Percentiles rank a stretch among this genome's conserved stretches.
These are phyloP conservation scores for Seminavis robusta DNA, from an alignment of 108 stramenopile genomes.

Conservation along the genomic window DNA sequence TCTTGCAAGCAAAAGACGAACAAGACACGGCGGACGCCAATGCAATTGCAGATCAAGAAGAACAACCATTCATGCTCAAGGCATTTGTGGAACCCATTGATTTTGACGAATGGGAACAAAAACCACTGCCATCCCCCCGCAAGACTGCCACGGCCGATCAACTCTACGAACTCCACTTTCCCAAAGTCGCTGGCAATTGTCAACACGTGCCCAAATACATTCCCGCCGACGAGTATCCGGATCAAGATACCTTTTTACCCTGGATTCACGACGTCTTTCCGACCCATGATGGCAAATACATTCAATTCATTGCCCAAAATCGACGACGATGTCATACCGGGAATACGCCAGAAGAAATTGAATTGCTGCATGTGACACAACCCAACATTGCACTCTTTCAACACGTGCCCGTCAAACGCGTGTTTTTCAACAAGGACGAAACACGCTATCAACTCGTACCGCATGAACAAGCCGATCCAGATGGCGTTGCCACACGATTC, in stretches of 20 bases:
- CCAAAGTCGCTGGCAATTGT: too few species aligned
- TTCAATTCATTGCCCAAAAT: slow-evolving; percentile 89
- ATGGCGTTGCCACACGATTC: slow-evolving; percentile 78
- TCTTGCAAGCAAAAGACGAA: too few species aligned
- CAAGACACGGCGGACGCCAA: too few species aligned
- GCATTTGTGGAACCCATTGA: slow-evolving; percentile 40
- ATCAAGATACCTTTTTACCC: slow-evolving; percentile 82
- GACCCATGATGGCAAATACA: slow-evolving; percentile 62
- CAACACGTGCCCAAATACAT: slow-evolving; percentile 46
- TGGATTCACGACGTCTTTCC: slow-evolving; percentile 94
- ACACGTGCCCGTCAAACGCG: slow-evolving; percentile 75
- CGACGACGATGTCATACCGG: slow-evolving; percentile 67
- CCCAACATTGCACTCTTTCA: slow-evolving; percentile 83
- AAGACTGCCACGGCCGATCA: not conserved
- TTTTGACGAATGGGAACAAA: slow-evolving; percentile 21
- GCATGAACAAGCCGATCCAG: slow-evolving; percentile 79
- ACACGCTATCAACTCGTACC: slow-evolving; percentile 64
- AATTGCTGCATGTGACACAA: slow-evolving; percentile 34
- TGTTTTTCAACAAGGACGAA: slow-evolving; percentile 7
- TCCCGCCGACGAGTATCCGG: slow-evolving; percentile 66
- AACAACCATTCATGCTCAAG: too few species aligned
- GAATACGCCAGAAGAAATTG: slow-evolving; percentile 16
- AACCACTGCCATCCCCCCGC: slow-evolving; percentile 41
- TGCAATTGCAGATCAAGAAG: too few species aligned
- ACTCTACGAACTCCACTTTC: slow-evolving; percentile 7